Base-by-base conservation (phyloP, 495 filamentous ascomycete species). In the Penicillium silybi region DNA sequence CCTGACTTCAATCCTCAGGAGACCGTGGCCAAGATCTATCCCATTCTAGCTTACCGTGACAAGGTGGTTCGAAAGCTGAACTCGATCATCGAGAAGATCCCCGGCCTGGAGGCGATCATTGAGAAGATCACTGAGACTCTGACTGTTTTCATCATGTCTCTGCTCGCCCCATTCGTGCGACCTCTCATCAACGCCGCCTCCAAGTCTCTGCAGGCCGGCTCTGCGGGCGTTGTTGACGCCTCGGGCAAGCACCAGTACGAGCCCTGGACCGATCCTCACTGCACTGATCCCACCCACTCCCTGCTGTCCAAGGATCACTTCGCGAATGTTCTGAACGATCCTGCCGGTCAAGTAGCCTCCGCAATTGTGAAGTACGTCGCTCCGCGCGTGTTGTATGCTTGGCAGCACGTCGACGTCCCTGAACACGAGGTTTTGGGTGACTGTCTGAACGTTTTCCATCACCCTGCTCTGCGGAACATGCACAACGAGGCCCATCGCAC, bases 291-390 rank as follows among this genome's bases (percentile, higher is more conserved):
- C 6, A 98, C 93, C 3, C 93, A 97, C 74, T 93, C 88, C 10
- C 82, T 97, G 71, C 80, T 97, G 6, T 92, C 89, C 50, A 97
- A 97, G 70, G 93, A 98, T 60, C 93, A 98, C 65, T 97, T 97
- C 62, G 87, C 87, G 55, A 96, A 97, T 69, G 76, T 92, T 26
- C 77, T 97, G 25, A 97, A 97, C 71, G 78, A 87, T 26, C 89
- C 89, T 42, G 90, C 91, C 2, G 92, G 92, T 11, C 79, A 87
- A 18, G 82, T 97, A 18, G 91, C 92, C 8, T 71, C 86, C 2
- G 82, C 80, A 0, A 86, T 96, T 45, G 69, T 97, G 5, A 78
- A 88, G 75, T 97, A 92, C 62, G 82, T 86, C 26, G 87, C 90
- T 3, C 92, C 92, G 53, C 87, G 92, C 20, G 65, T 97, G 18